Base-by-base conservation (phyloP, 345 rosid genomes). In the Draba incana region DNA sequence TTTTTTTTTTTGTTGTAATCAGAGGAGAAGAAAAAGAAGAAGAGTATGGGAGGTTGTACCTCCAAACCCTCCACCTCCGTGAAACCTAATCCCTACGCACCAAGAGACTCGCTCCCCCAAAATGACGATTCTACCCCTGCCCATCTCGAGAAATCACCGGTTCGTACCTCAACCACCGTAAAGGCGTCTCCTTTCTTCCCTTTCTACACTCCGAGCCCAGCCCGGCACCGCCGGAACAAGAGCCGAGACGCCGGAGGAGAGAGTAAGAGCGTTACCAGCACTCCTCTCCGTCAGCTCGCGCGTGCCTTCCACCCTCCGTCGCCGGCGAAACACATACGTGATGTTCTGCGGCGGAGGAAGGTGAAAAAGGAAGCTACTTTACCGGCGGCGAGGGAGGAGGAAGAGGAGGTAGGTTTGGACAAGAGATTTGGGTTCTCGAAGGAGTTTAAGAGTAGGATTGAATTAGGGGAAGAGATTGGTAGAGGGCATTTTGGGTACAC, bases 401-500 rank as follows among this genome's bases (percentile, higher is more conserved):
- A 74, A 39, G 83, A 69, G 3, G 80, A 35, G 30, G 80, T 74
- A 39, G 92, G 84, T 60, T 61, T 95, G 70, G 99, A 95, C 66
- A 95, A 89, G 81, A 81, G 96, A 66, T 95, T 95, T 45, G 98
- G 98, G 44, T 95, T 87, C 52, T 89, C 99, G 0, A 88, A 83
- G 67, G 91, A 92, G 66, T 71, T 95, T 53, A 77, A 62, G 31
- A 86, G 84, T 64, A 82, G 64, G 67, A 54, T 86, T 51, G 99
- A 92, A 57, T 53, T 92, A 8, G 96, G 93, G 28, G 89, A 85
- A 31, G 99, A 92, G 72, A 92, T 92, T 48, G 99, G 99, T 49
- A 68, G 99, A 74, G 99, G 99, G 30, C 99, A 95, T 85, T 92
- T 88, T 77, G 99, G 99, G 57, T 92, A 86, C 60, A 92, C 99